Conservation (phyloP, 1,284 basidiomycete genomes). For the Microbotryum scabiosae region DNA sequence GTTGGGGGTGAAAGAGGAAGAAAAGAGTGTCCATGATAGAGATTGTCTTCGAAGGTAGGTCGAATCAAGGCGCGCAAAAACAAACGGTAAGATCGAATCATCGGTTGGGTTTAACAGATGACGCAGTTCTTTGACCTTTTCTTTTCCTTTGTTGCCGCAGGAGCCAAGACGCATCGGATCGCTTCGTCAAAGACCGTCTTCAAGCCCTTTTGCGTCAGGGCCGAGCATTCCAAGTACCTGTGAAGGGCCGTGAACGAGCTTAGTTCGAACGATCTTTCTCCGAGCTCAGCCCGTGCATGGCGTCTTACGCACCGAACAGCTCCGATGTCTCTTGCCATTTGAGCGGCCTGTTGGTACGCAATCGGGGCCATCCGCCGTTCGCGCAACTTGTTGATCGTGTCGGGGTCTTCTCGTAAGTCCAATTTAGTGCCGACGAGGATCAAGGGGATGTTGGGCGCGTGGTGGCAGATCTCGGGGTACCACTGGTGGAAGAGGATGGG, state of each 20-base stretch:
- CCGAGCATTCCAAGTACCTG: constrained; percentile 95
- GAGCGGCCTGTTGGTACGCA: constrained; percentile 77
- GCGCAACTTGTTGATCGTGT: constrained; percentile 81
- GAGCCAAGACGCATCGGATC: constrained; percentile 54
- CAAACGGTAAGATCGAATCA: not conserved
- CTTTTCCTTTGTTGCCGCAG: constrained; percentile 37
- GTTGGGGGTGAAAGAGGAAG: not conserved
- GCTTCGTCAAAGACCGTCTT: constrained; percentile 97
- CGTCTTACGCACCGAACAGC: constrained; percentile 51
- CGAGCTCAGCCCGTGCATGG: not conserved
- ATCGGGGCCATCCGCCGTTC: constrained; percentile 94
- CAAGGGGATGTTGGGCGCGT: constrained; percentile 84
- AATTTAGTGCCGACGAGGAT: constrained; percentile 97
- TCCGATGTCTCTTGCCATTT: constrained; percentile 86
- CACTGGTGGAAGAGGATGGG: constrained; percentile 51
- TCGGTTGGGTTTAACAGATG: constrained; percentile 33
- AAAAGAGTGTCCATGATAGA: not conserved
- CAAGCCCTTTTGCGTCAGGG: constrained; percentile 92
- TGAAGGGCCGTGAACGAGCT: not conserved
- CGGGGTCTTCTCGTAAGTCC: constrained; percentile 89
- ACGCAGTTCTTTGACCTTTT: constrained; percentile 42
- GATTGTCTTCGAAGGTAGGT: not conserved
- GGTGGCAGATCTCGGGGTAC: constrained; percentile 93
- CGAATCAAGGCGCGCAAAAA: not conserved
- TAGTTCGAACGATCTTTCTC: not conserved